These are phyloP conservation scores for Seiridium unicorne DNA, from an alignment of 2,329 filamentous ascomycete species.

Conservation along the genomic window DNA sequence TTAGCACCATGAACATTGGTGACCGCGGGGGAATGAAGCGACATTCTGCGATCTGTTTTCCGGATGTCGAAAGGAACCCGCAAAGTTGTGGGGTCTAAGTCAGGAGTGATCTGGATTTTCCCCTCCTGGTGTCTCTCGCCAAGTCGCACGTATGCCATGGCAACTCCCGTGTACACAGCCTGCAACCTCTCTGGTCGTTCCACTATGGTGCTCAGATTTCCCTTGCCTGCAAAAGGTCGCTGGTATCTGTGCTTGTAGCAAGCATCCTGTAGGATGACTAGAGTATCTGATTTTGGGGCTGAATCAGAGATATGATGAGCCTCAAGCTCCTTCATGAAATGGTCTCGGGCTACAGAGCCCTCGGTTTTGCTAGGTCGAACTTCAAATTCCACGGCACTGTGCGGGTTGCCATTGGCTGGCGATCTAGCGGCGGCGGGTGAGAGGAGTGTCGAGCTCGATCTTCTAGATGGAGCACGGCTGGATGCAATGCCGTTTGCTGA, in stretches of 20 bases:
- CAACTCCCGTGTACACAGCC: constrained; percentile 78
- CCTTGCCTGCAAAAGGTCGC: constrained; percentile 73
- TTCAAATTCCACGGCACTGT: constrained; percentile 30
- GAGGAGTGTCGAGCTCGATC: constrained; percentile 44
- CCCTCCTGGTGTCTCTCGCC: constrained; percentile 77
- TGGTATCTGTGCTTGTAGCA: constrained; percentile 95
- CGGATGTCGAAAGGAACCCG: constrained; percentile 78
- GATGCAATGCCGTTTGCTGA: constrained; percentile 41
- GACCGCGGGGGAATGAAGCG: constrained; percentile 73
- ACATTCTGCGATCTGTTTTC: constrained; percentile 71
- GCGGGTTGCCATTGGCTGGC: constrained; percentile 25
- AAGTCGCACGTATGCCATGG: constrained; percentile 86
- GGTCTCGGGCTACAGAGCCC: constrained; percentile 59
- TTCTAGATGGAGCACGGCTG: constrained; percentile 40
- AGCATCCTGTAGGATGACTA: constrained; percentile 87
- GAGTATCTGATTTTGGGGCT: constrained; percentile 53
- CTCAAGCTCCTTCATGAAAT: constrained; percentile 69
- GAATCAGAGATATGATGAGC: constrained; percentile 51
- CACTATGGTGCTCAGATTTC: constrained; percentile 75
- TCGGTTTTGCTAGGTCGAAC: constrained; percentile 44
- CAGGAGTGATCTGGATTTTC: constrained; percentile 63
- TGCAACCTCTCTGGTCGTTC: constrained; percentile 90
- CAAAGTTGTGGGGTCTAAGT: constrained; percentile 51
- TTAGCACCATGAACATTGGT: constrained; percentile 86
- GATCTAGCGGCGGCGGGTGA: constrained; percentile 38